These are phyloP conservation scores for Megacollybia marginata DNA, from an alignment of 768 basidiomycete species.

Conservation along the genomic window DNA sequence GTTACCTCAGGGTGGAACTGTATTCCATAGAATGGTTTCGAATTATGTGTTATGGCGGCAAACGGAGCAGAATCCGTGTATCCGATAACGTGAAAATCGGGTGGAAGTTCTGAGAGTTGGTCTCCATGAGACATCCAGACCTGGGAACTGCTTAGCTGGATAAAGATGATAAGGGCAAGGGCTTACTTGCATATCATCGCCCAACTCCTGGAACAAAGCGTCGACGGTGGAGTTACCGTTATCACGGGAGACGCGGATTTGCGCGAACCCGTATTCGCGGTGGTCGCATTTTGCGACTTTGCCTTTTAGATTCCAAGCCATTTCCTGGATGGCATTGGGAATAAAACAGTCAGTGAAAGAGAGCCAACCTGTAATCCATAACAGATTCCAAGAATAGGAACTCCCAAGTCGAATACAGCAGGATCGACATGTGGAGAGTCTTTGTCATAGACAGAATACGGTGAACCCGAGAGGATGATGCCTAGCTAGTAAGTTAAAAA, in stretches of 20 bases:
- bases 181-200: constrained; percentile 81
- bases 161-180: neutral
- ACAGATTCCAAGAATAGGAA: constrained; percentile 94
- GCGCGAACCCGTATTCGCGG: constrained; percentile 92
- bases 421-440: constrained; percentile 94
- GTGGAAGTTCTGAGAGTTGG: constrained; percentile 75
- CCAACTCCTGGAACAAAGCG: constrained; percentile 78
- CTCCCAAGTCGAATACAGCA: constrained; percentile 76
- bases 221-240: constrained; percentile 45
- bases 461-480: constrained; percentile 95
- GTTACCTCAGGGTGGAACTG: constrained; percentile 99
- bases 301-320: constrained; percentile 83
- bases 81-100: constrained; percentile 83
- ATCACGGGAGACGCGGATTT: constrained; percentile 64
- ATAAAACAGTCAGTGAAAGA: neutral
- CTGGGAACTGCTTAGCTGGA: constrained; percentile 29
- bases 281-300: constrained; percentile 81
- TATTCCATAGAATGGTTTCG: constrained; percentile 88
- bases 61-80: constrained; percentile 82
- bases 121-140: constrained; percentile 99
- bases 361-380: constrained; percentile 84
- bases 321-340: constrained; percentile 53
- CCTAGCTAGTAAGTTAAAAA: constrained; percentile 32
- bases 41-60: constrained; percentile 88
- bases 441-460: constrained; percentile 93